Evolutionary conservation across 106 monocot genomes (phyloP).

Genomic region (Phalaenopsis equestris): DNA sequence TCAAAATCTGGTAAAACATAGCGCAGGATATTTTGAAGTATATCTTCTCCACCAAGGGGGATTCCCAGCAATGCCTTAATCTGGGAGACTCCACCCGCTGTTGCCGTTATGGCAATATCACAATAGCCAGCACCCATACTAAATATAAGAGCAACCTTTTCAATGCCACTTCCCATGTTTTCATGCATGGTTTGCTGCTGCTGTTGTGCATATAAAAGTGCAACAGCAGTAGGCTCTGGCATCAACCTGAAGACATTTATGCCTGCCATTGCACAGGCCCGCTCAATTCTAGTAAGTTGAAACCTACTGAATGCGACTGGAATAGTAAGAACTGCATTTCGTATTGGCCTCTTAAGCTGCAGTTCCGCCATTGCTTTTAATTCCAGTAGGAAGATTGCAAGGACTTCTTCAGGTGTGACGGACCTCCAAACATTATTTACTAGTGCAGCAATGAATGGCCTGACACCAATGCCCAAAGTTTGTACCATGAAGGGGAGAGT

Average conservation of each 20-base stretch:
- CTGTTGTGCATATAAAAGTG: slow-evolving; percentile 74
- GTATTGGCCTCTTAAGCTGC: slow-evolving; percentile 46
- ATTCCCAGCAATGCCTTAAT: slow-evolving; percentile 49
- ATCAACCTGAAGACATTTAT: slow-evolving; percentile 55
- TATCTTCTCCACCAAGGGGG: slow-evolving; percentile 63
- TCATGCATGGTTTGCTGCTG: slow-evolving; percentile 44
- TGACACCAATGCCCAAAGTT: slow-evolving; percentile 59
- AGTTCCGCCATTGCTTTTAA: slow-evolving; percentile 56
- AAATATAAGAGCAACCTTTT: slow-evolving; percentile 72
- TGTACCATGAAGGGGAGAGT: slow-evolving; percentile 73
- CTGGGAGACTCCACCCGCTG: slow-evolving; percentile 78
- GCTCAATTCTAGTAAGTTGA: slow-evolving; percentile 69
- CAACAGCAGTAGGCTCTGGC: slow-evolving; percentile 81
- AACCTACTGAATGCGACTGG: slow-evolving; percentile 79
- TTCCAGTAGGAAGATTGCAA: slow-evolving; percentile 56
- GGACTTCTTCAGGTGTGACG: slow-evolving; percentile 70
- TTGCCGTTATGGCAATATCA: slow-evolving; percentile 63
- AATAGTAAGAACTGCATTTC: slow-evolving; percentile 61
- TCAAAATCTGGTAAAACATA: slow-evolving; percentile 49
- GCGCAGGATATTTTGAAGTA: slow-evolving; percentile 49
- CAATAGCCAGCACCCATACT: slow-evolving; percentile 85
- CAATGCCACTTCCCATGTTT: slow-evolving; percentile 47
- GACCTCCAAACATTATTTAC: slow-evolving; percentile 81
- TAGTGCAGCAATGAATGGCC: slow-evolving; percentile 65
- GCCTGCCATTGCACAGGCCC: slow-evolving; percentile 84